Percentiles rank a stretch among this genome's conserved stretches.
These are phyloP conservation scores for Tylopilus sp. DNA, from an alignment of 1,284 basidiomycete species.

Conservation along the genomic window DNA sequence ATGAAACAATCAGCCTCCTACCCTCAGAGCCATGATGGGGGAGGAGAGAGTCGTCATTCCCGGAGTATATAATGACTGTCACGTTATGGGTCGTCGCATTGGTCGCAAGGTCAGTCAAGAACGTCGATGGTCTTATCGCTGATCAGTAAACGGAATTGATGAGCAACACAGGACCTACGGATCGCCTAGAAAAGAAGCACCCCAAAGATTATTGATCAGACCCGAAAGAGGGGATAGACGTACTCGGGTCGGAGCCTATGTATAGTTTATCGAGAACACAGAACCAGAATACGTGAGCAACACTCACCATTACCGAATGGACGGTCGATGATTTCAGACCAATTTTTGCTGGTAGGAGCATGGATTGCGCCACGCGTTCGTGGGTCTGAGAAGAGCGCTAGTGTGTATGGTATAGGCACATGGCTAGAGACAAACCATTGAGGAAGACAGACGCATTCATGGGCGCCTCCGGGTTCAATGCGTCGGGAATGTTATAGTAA, in stretches of 20 bases:
- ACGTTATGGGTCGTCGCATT: conserved; percentile 51
- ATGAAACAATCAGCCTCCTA: conserved; percentile 27
- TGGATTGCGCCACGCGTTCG: conserved; percentile 56
- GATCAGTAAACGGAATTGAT: no score
- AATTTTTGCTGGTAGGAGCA: conserved; percentile 63
- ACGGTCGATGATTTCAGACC: conserved; percentile 29
- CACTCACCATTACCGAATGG: no score
- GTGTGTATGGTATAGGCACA: background rate
- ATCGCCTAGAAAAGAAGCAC: background rate
- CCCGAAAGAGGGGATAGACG: no score
- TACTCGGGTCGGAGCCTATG: no score
- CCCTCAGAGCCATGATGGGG: conserved; percentile 62
- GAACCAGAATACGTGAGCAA: no score
- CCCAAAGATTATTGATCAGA: no score
- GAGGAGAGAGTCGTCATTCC: conserved; percentile 64
- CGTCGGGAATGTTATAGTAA: conserved; percentile 53
- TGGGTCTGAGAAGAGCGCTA: conserved; percentile 40
- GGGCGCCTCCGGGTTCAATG: conserved; percentile 42
- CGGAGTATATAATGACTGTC: conserved; percentile 60
- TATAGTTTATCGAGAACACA: no score
- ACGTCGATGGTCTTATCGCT: conserved; percentile 43
- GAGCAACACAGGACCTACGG: background rate
- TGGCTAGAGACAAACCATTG: conserved; percentile 44
- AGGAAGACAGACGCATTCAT: conserved; percentile 51
- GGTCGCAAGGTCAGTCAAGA: conserved; percentile 58